Evolutionary conservation across 1,139 yeast genomes (phyloP).

Genomic region (Pichia sp.): DNA sequence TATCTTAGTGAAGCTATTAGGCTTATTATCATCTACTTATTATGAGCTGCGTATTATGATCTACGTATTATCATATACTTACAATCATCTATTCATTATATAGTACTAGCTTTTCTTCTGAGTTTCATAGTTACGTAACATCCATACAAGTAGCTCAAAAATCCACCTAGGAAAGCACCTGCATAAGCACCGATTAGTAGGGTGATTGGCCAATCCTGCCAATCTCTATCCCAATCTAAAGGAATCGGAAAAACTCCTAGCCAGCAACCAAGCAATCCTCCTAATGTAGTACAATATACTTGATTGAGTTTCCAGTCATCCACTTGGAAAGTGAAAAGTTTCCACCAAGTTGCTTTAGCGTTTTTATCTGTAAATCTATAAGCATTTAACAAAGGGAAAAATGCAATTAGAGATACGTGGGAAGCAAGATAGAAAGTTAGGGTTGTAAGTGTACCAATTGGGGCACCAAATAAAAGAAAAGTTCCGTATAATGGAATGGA

Average conservation of each 20-base stretch:
- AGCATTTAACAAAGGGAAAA: constrained; percentile 57
- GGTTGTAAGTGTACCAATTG: constrained; percentile 46
- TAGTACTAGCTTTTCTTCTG: background rate
- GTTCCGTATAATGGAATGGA: constrained; percentile 46
- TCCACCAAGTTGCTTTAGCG: constrained; percentile 27
- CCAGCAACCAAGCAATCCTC: constrained; percentile 76
- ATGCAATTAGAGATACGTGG: constrained; percentile 56
- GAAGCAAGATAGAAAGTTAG: constrained; percentile 60
- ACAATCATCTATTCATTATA: too few species aligned
- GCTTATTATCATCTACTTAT: too few species aligned
- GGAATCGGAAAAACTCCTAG: constrained; percentile 91
- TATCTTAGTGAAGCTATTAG: too few species aligned
- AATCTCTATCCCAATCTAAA: constrained; percentile 93
- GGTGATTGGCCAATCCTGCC: constrained; percentile 98
- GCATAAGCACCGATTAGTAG: constrained; percentile 70
- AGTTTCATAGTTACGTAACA: constrained; percentile 10
- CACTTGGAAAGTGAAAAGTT: constrained; percentile 26
- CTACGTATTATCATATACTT: too few species aligned
- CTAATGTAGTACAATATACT: constrained; percentile 36
- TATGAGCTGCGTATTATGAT: too few species aligned
- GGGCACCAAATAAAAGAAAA: constrained; percentile 79
- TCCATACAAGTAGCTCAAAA: constrained; percentile 35
- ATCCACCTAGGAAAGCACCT: constrained; percentile 58
- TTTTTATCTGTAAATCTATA: constrained; percentile 29
- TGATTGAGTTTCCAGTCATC: constrained; percentile 30